These are phyloP conservation scores for Penicillium paneum DNA, from an alignment of 2,329 filamentous ascomycete genomes.

Conservation along the genomic window DNA sequence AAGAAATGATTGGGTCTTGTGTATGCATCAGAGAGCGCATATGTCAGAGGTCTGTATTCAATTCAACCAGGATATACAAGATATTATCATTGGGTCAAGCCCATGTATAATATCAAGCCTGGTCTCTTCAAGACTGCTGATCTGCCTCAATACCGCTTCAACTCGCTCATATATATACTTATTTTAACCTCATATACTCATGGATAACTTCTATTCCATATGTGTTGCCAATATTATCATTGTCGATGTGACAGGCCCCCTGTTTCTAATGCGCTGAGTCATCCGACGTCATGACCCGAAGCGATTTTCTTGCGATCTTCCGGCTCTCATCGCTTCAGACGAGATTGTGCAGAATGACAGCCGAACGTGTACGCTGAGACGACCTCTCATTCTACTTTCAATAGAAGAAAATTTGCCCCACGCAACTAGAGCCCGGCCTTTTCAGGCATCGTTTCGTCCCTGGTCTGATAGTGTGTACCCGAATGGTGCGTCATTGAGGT, in stretches of 20 bases:
- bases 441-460: constrained; percentile 14
- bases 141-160: neutral
- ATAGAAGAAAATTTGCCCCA: neutral
- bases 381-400: neutral
- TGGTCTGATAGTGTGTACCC: constrained; percentile 13
- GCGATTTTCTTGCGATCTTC: constrained; percentile 13
- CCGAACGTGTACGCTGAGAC: constrained; percentile 7
- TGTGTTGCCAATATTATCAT: neutral
- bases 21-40: constrained; percentile 2
- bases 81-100: neutral
- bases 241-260: neutral
- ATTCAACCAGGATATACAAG: neutral
- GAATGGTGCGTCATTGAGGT: constrained; percentile 20
- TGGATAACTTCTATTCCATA: neutral
- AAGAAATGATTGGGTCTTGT: constrained; percentile 31
- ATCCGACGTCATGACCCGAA: constrained; percentile 25
- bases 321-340: constrained; percentile 3
- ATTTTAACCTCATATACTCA: neutral
- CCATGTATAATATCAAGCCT: neutral
- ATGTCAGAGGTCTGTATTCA: constrained; percentile 1
- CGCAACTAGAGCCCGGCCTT: constrained; percentile 6
- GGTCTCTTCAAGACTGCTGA: neutral
- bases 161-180: neutral
- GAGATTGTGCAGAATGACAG: constrained; percentile 13
- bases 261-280: constrained; percentile 17